Evolutionary conservation across 768 basidiomycete genomes (phyloP), one percentile per base, ranked within the genome.

Genomic region (Rhizopogon vesiculosus): DNA sequence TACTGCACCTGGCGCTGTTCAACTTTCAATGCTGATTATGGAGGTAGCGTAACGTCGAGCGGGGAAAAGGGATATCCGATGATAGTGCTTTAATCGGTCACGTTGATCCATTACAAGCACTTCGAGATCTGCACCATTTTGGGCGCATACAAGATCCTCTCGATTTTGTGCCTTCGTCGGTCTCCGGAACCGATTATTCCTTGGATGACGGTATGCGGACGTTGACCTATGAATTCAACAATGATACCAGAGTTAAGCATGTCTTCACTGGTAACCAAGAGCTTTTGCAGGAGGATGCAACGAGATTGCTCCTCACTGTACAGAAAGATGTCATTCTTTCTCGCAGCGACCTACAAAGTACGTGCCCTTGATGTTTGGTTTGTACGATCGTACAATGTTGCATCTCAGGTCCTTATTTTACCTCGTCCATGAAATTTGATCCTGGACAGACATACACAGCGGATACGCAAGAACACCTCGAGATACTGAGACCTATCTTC

Each of bases 251-350:
- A 16, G 66, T 75, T 15, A 69, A 71, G 22, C 81, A 83, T 54
- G 56, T 83, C 42, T 83, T 81, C 58, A 78, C 78, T 0, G 69
- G 77, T n/a, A 83, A 83, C 56, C 58, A 67, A 15, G 60, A 64
- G n/a, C 33, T 51, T 3, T 62, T 80, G 44, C 81, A 83, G 60
- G 53, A 41, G 44, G 67, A 69, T 1, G 72, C 79, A 12, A 72
- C 72, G 2, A 52, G 44, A 6, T 60, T 81, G 29, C 64, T 83
- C 4, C 60, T 64, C 22, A 62, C 61, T 13, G 69, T 83, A 13
- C 81, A 83, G 60, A 39, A 66, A 57, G 71, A 65, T 2, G 57
- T 65, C 2, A 49, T 62, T 8, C 48, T 70, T 45, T 54, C 50
- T 38, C 61, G 51, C 45, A 62, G 63, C 48, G 59, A 67, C 41